phyloP scores from a whole-genome alignment of 805 yeast species.

The Nakazawaea holstii region DNA sequence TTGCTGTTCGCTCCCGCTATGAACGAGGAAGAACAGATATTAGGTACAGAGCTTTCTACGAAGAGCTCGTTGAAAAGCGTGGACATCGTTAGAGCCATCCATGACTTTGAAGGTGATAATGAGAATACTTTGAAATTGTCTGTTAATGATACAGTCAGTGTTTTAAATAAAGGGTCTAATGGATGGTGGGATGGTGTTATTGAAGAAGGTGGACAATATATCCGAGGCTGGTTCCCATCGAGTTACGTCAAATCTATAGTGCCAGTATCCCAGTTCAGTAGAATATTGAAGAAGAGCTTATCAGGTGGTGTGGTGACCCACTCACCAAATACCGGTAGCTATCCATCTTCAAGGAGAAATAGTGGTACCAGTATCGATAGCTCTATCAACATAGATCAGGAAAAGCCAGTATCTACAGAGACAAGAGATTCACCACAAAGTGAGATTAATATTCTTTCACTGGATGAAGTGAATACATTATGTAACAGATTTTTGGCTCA shows the following conservation, averaged over 20 bases:
- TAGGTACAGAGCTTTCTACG: neutral
- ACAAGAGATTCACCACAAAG: conserved; percentile 2
- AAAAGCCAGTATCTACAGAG: conserved; percentile 4
- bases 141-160: conserved; percentile 69
- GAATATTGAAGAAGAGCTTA: neutral
- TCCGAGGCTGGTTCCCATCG: conserved; percentile 85
- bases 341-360: conserved; percentile 31
- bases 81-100: conserved; percentile 55
- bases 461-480: conserved; percentile 9
- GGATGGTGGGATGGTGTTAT: conserved; percentile 90
- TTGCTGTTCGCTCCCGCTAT: neutral
- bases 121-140: conserved; percentile 46
- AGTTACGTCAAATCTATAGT: conserved; percentile 42
- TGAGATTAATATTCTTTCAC: conserved; percentile 14
- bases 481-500: conserved; percentile 16
- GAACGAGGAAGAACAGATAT: conserved; percentile 1
- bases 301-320: neutral
- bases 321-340: neutral
- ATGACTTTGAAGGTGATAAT: conserved; percentile 49
- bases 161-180: conserved; percentile 52
- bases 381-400: neutral
- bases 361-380: conserved; percentile 35
- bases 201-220: conserved; percentile 32
- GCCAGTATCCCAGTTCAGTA: neutral
- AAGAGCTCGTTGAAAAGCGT: conserved; percentile 16